phyloP scores from a whole-genome alignment of 768 basidiomycete genomes.

The Mycena vitilis region DNA sequence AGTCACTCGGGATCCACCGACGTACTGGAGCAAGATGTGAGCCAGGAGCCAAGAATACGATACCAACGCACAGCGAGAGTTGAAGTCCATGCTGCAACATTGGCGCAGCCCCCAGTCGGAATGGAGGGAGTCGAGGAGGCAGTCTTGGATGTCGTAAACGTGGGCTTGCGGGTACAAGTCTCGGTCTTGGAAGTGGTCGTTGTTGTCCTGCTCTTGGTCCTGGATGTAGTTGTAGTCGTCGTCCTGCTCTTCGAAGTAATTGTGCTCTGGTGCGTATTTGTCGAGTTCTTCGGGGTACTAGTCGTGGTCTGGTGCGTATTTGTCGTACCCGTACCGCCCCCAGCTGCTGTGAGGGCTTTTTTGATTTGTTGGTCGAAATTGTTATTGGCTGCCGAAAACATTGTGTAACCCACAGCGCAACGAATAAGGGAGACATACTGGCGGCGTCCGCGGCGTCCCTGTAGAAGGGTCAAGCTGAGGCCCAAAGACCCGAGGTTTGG shows the following conservation, averaged over 20 bases:
- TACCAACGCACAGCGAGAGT: slow-evolving; percentile 42
- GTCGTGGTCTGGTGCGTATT: too few relatives aligned
- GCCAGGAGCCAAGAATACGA: neutral
- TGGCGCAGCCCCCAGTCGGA: slow-evolving; percentile 42
- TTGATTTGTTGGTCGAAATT: slow-evolving; percentile 49
- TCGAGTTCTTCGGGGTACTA: too few relatives aligned
- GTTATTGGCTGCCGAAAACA: slow-evolving; percentile 41
- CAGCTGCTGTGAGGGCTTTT: slow-evolving; percentile 41
- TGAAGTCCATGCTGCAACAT: slow-evolving; percentile 45
- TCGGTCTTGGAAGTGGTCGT: too few relatives aligned
- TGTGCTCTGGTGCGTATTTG: too few relatives aligned
- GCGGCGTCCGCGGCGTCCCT: slow-evolving; percentile 34
- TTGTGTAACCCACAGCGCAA: neutral
- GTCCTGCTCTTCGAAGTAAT: too few relatives aligned
- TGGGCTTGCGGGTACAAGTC: too few relatives aligned
- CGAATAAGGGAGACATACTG: slow-evolving; percentile 7
- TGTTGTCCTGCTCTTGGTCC: too few relatives aligned
- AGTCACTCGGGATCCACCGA: slow-evolving; percentile 45
- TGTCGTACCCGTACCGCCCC: slow-evolving; percentile 28
- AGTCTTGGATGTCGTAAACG: slow-evolving; percentile 32
- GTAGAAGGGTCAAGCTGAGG: neutral
- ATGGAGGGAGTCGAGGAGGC: neutral
- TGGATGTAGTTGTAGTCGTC: neutral
- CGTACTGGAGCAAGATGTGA: slow-evolving; percentile 43
- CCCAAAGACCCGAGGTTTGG: neutral